phyloP scores from a whole-genome alignment of 169 alveolate genomes.

The Amoebophrya sp. region DNA sequence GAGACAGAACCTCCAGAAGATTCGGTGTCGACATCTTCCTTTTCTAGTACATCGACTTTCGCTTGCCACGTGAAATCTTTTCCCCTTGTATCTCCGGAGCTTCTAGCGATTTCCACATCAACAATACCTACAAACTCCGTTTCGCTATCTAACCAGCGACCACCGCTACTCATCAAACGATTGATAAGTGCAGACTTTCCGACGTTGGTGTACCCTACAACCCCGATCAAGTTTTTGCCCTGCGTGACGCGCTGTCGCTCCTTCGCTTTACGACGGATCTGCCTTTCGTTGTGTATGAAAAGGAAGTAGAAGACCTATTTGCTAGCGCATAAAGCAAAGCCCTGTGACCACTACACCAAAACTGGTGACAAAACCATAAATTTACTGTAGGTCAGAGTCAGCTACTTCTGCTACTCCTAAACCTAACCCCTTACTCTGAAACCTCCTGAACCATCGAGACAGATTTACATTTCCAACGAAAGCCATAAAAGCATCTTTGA shows the following conservation, averaged over 20 bases:
- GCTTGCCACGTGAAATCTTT: background rate
- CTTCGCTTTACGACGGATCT: background rate
- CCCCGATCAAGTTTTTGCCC: background rate
- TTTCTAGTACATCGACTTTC: background rate
- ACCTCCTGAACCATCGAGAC: no score
- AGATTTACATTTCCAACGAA: no score
- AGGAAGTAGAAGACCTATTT: no score
- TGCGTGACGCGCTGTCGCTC: background rate
- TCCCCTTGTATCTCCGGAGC: background rate
- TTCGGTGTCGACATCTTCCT: background rate
- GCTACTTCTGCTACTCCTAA: no score
- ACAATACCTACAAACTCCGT: no score
- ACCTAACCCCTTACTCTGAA: no score
- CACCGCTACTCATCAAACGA: background rate
- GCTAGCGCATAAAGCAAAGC: no score
- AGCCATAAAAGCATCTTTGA: background rate
- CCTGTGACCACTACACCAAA: no score
- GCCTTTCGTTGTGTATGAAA: no score
- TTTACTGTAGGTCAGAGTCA: no score
- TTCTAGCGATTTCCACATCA: background rate
- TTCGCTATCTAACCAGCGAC: background rate
- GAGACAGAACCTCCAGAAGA: no score
- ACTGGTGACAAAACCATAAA: no score
- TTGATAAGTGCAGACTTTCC: background rate
- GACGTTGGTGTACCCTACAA: conserved; percentile 8